These are phyloP conservation scores for Botryotinia convoluta DNA, from an alignment of 2,329 filamentous ascomycete genomes.

Conservation along the genomic window DNA sequence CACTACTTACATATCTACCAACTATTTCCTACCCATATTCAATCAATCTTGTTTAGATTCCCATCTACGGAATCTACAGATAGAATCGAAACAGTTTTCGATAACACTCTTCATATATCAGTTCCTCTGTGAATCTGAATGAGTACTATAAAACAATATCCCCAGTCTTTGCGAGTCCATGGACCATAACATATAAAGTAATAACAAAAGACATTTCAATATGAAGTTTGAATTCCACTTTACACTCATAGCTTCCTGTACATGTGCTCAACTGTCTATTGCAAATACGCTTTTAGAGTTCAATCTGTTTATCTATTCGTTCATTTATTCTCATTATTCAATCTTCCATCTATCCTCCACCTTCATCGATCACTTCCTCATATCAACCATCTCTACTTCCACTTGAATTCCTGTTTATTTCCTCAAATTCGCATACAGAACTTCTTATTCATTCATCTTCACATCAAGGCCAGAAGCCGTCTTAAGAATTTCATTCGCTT, in stretches of 20 bases:
- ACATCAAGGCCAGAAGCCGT: not conserved
- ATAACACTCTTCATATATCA: not conserved
- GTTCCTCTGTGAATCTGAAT: not conserved
- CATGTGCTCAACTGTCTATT: rapidly evolving
- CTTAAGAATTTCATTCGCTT: not conserved
- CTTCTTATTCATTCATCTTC: not conserved
- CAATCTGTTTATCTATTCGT: not conserved
- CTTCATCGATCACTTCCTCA: not conserved
- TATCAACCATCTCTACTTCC: not conserved
- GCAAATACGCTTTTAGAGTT: not conserved
- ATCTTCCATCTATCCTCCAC: not conserved
- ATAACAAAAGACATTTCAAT: not conserved
- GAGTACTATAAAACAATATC: not conserved
- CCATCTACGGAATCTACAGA: not conserved
- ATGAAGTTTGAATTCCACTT: not conserved
- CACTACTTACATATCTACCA: not conserved
- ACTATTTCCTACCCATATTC: not conserved
- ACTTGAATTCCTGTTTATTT: not conserved
- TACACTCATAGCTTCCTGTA: not conserved
- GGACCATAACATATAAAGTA: not conserved
- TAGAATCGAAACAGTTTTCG: not conserved
- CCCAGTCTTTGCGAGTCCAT: not conserved
- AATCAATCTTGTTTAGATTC: not conserved
- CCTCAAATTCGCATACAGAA: not conserved
- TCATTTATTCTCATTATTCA: not conserved